Evolutionary conservation across 2,329 filamentous ascomycete genomes (phyloP), one percentile per base, ranked within the genome.

Genomic region (Zymoseptoria ardabiliae): DNA sequence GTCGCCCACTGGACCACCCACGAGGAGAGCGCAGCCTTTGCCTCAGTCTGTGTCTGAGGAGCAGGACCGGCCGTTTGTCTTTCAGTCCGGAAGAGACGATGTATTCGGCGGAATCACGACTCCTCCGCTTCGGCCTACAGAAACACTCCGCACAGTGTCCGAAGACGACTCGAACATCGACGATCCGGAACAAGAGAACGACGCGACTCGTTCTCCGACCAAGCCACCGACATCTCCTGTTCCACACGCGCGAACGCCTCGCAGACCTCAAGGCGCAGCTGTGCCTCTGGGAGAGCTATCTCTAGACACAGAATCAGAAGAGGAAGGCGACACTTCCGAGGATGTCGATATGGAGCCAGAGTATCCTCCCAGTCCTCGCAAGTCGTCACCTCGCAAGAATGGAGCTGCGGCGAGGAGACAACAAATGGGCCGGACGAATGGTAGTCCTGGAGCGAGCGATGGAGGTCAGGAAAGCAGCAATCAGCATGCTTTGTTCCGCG

Each of bases 131-230:
- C 48, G 52, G n/a, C 56, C 53, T 53, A 45, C 53, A 10, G 22
- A 55, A 35, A 51, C 61, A 7, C 59, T 30, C 50, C 59, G 55
- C 5, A 59, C 55, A 61, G 69, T 61, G 59, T 60, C 35, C 57
- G 66, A 45, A 52, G 73, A 75, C 21, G 70, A 74, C 22, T 73
- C 73, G 22, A 71, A 68, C 50, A 70, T 71, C 30, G 63, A 67
- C 7, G 73, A 71, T 51, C 72, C 71, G 54, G 75, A 73, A 57
- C 81, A 81, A 70, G 80, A 82, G 68, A 82, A 82, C 60, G 74
- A 80, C 59, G 74, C 75, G 8, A 73, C 73, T 1, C 67, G 75
- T 20, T 78, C 77, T 2, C 74, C 75, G 2, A 67, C 74, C 10
- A 73, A 69, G 56, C 58, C 70, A 11, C 56, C 70, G 11, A 61